phyloP scores from a whole-genome alignment of 345 rosid genomes.

The Euclidium syriacum region DNA sequence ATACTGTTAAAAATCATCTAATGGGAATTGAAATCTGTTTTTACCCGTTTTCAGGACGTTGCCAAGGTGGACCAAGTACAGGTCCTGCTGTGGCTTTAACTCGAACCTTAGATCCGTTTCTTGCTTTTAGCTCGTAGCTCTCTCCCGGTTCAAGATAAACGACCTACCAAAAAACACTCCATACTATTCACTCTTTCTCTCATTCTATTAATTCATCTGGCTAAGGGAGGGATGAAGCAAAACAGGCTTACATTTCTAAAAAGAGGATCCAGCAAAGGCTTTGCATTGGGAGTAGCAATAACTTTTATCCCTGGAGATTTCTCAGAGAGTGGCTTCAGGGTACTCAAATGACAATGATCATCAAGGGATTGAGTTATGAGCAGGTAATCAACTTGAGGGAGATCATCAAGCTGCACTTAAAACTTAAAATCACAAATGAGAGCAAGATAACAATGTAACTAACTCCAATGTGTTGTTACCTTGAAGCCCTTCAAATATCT shows the following conservation, averaged over 20 bases:
- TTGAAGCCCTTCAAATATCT: constrained; percentile 57
- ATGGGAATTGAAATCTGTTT: background rate
- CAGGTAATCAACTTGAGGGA: constrained; percentile 71
- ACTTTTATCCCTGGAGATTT: constrained; percentile 55
- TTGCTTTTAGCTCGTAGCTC: constrained; percentile 44
- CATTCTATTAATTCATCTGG: background rate
- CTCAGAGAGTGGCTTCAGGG: constrained; percentile 63
- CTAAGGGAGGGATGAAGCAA: background rate
- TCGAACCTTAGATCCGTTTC: constrained; percentile 46
- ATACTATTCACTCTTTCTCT: background rate
- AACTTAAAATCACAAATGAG: background rate
- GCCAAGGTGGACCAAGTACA: constrained; percentile 97
- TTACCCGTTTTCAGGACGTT: constrained; percentile 94
- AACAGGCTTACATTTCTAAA: constrained; percentile 53
- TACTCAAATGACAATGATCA: constrained; percentile 89
- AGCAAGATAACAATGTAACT: background rate
- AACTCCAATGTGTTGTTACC: constrained; percentile 43
- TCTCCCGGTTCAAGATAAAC: constrained; percentile 78
- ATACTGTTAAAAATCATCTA: background rate
- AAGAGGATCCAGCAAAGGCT: constrained; percentile 78
- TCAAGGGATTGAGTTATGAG: constrained; percentile 93
- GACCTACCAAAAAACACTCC: constrained; percentile 43
- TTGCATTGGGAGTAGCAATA: constrained; percentile 86
- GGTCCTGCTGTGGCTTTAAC: constrained; percentile 86
- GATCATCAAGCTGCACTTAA: constrained; percentile 70